Base-by-base conservation (phyloP, 1,284 basidiomycete species). In the Ganoderma meredithae region DNA sequence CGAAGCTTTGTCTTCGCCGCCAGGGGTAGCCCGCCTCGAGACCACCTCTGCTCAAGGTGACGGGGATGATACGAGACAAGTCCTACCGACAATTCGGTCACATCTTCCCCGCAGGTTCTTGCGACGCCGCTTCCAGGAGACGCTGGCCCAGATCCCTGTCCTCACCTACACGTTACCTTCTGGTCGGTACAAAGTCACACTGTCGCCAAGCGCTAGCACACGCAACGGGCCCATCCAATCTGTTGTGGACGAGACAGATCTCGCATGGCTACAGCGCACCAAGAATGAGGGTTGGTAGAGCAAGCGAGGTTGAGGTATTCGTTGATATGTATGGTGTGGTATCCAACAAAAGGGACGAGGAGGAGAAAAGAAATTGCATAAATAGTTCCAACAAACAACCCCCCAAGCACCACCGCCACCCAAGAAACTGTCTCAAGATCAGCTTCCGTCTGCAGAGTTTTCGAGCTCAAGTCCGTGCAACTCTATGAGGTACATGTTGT, bases 401-500 rank as follows among this genome's bases (percentile, higher is more conserved):
- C 31, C 63, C 17, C 27, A 58, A 44, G 33, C 60, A 53, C 36
- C 53, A 31, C 17, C 56, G 12, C n/a, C 22, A 19, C 22, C 22
- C 17, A 3, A 10, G 10, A 41, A 19, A 36, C 36, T 40, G 15
- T 65, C 27, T 22, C 43, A 47, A 44, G 58, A 59, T 63, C 69
- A 65, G 61, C 67, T 69, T 13, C 72, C 76, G 17, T 76, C 77
- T 13, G 71, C 79, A n/a, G 82, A 80, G 63, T 80, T 82, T 73
- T 91, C 90, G 74, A 94, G 81, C 77, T 92, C 93, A 71, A 95
- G 78, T 64, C 90, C 92, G 76, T 94, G 94, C 73, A 95, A 78
- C 76, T 95, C 93, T 76, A 94, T 94, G 72, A 92, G 83, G 79
- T 94, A 94, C 88, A 90, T 88, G 79, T 88, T 89, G 78, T 93